Base-by-base conservation (phyloP, 495 filamentous ascomycete species). In the Cryomyces minteri region DNA sequence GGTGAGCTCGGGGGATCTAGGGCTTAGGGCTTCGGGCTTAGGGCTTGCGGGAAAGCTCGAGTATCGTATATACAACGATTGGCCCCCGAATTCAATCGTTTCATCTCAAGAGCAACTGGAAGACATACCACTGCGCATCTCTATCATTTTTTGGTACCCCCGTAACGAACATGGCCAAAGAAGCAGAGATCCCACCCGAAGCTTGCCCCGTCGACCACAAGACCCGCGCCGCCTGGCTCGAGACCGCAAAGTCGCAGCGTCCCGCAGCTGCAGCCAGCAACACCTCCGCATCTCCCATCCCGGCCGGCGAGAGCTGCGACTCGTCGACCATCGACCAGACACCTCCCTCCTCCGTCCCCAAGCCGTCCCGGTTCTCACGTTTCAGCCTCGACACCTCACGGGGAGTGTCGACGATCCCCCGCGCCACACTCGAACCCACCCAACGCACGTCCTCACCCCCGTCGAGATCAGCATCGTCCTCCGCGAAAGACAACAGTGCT, bases 161-260 rank as follows among this genome's bases (percentile, higher is more conserved):
- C 1, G 34, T 38, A 3, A 12, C 34, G 30, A 41, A 45, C 50
- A 56, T 66, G 53, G 46, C 58, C 43, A 52, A 52, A 40, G 52
- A 53, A 50, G 49, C 49, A 41, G 51, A 56, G 7, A 57, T 49
- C 31, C 8, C 49, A 6, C 44, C 64, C 31, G 62, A 62, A 43
- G 66, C 69, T 49, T 95, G 90, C 54, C 90, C 90, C 2, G 83
- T 95, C 49, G 86, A 94, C 63, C 82, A 82, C 56, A 80, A 82
- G 55, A 82, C 87, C 29, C 78, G 88, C 48, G 77, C 80, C 51
- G 68, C 79, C 48, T 98, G 87, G 88, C 68, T 95, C 29, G 62
- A 71, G 53, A 68, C 74, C 30, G 59, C 64, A 36, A 54, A 54
- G 46, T 25, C 18, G 2, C 18, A 25, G 18, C 18, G 18, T 25